Evolutionary conservation across 495 filamentous ascomycete genomes (phyloP).

Genomic region (Penicillium paxilli): DNA sequence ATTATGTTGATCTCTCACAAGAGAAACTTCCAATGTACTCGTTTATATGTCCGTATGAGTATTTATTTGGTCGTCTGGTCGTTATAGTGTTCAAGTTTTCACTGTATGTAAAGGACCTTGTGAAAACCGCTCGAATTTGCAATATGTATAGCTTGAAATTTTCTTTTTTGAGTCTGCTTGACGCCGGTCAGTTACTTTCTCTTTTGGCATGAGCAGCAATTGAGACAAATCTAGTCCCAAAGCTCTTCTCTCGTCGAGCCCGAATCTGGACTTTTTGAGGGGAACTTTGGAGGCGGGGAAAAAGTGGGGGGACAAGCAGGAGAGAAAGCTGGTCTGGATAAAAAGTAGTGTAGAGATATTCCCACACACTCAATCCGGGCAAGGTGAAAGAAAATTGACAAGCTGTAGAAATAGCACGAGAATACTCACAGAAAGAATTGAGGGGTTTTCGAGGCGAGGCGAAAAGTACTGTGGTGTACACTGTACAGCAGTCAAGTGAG

Average conservation of each 20-base stretch:
- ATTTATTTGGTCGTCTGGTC: not conserved
- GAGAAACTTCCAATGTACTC: too few relatives aligned
- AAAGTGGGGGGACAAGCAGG: constrained; percentile 28
- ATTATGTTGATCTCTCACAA: constrained; percentile 8
- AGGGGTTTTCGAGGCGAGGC: not conserved
- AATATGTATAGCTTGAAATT: too few relatives aligned
- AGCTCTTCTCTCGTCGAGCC: not conserved
- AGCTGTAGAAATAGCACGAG: not conserved
- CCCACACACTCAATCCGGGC: not conserved
- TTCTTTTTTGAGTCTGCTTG: too few relatives aligned
- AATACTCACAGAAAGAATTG: not conserved
- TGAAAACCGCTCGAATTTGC: not conserved
- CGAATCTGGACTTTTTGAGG: not conserved
- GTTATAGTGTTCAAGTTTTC: not conserved
- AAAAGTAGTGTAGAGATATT: too few relatives aligned
- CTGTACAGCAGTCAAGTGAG: not conserved
- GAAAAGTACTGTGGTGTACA: not conserved
- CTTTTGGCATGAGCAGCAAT: too few relatives aligned
- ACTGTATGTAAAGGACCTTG: too few relatives aligned
- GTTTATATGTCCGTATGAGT: not conserved
- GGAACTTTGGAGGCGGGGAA: constrained; percentile 16
- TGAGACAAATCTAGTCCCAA: not conserved
- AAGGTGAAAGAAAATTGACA: not conserved
- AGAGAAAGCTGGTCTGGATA: not conserved
- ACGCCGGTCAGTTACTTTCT: too few relatives aligned